A percentile compares a stretch with the other conserved stretches of the same genome.
phyloP scores from a whole-genome alignment of 225 moss, liverwort and hornwort genomes.

The Physcomitrellopsis africana region DNA sequence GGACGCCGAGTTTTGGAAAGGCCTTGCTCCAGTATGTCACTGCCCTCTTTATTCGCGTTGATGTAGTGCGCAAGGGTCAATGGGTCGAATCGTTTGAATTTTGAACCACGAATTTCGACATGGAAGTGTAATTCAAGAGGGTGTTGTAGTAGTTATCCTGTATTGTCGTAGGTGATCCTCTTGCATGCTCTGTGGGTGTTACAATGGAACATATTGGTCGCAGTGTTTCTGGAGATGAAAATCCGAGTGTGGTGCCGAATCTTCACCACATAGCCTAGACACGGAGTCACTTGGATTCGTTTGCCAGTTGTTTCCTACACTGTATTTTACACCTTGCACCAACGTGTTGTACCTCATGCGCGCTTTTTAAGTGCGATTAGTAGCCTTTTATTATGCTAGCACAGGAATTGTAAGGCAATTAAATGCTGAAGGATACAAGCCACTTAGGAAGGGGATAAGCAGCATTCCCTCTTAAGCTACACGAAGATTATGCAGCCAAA shows the following conservation, averaged over 20 bases:
- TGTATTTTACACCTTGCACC: background rate
- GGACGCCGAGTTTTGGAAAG: conserved; percentile 86
- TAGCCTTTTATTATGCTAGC: background rate
- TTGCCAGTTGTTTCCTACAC: background rate
- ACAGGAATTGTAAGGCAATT: background rate
- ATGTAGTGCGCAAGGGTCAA: background rate
- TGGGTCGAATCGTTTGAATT: background rate
- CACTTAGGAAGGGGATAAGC: background rate
- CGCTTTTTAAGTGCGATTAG: background rate
- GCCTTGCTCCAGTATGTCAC: conserved; percentile 81
- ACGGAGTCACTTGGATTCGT: background rate
- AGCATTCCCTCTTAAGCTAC: background rate
- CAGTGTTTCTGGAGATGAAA: background rate
- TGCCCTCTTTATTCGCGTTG: background rate
- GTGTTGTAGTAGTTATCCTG: background rate
- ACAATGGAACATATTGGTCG: no score
- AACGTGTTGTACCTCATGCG: background rate
- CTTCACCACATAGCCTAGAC: background rate
- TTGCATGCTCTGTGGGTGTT: background rate
- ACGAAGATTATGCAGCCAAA: background rate
- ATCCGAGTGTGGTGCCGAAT: background rate
- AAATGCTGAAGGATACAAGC: background rate
- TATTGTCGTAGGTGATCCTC: background rate
- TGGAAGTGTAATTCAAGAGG: background rate
- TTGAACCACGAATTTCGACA: background rate